Percentiles rank a stretch among this genome's conserved stretches.
These are phyloP conservation scores for Xylaria sp. DNA, from an alignment of 2,329 filamentous ascomycete genomes.

Conservation along the genomic window DNA sequence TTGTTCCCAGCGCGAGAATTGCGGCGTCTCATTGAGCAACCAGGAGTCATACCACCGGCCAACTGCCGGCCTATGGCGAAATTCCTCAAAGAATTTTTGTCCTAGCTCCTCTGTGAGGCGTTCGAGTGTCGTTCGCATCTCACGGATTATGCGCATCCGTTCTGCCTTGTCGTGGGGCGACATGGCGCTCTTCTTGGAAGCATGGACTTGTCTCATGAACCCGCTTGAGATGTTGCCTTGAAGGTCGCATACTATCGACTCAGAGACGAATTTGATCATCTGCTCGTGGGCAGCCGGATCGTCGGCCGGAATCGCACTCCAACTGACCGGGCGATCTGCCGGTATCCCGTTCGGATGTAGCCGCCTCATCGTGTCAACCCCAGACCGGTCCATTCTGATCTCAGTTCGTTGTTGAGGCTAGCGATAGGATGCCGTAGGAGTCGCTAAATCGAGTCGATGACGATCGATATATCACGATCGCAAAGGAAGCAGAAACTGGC, in stretches of 20 bases:
- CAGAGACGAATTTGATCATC: constrained; percentile 40
- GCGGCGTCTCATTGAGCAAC: constrained; percentile 37
- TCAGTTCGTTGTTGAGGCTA: constrained; percentile 14
- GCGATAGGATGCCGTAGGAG: neutral
- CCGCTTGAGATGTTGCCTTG: constrained; percentile 39
- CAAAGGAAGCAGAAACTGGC: constrained; percentile 18
- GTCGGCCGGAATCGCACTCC: constrained; percentile 36
- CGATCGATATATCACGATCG: constrained; percentile 7
- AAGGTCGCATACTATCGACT: constrained; percentile 37
- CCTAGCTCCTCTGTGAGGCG: constrained; percentile 40
- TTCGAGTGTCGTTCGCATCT: constrained; percentile 38
- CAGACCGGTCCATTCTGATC: constrained; percentile 17
- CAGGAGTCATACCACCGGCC: constrained; percentile 41
- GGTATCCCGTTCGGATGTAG: constrained; percentile 30
- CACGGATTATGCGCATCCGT: constrained; percentile 39
- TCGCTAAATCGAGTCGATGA: neutral
- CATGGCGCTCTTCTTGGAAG: constrained; percentile 38
- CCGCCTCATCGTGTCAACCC: constrained; percentile 27
- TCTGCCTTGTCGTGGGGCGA: constrained; percentile 40
- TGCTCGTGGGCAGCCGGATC: constrained; percentile 39
- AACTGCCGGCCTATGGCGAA: constrained; percentile 37
- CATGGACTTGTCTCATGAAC: constrained; percentile 38
- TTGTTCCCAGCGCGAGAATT: constrained; percentile 37
- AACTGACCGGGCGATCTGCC: constrained; percentile 31
- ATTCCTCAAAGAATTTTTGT: constrained; percentile 40